Evolutionary conservation across 2,329 filamentous ascomycete species (phyloP).

Genomic region (Chaetomiaceae sp.): DNA sequence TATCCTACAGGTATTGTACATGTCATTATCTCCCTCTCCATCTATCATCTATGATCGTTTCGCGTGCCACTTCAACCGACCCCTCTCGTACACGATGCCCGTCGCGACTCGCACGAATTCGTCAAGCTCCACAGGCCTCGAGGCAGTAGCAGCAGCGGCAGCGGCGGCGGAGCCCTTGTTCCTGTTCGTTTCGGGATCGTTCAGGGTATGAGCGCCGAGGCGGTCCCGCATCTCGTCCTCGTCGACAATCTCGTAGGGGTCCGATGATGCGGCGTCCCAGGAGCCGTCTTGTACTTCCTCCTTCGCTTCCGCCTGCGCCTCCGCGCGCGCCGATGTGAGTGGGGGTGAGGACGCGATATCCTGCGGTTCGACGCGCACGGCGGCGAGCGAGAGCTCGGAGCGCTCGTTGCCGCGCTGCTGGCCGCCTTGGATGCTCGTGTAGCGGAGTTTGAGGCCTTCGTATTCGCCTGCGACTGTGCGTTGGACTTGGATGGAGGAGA

Average conservation of each 20-base stretch:
- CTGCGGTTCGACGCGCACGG: constrained; percentile 22
- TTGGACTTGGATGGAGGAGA: constrained; percentile 51
- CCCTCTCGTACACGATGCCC: constrained; percentile 4
- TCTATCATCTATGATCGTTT: background rate
- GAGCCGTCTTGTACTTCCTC: no score
- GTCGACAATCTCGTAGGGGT: background rate
- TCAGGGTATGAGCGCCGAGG: background rate
- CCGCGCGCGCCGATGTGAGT: background rate
- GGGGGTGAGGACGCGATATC: background rate
- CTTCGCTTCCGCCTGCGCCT: background rate
- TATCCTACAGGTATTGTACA: constrained; percentile 7
- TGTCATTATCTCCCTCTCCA: background rate
- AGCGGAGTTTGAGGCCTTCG: constrained; percentile 43
- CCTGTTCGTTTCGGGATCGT: background rate
- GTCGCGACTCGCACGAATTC: constrained; percentile 3
- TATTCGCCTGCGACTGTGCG: constrained; percentile 42
- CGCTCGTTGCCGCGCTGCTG: constrained; percentile 47
- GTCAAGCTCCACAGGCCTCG: background rate
- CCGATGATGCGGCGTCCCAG: background rate
- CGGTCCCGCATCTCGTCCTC: background rate
- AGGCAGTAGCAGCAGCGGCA: background rate
- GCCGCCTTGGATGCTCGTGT: constrained; percentile 50
- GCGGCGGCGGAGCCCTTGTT: background rate
- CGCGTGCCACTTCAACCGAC: constrained; percentile 14
- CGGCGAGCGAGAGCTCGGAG: constrained; percentile 47